These are phyloP conservation scores for Boletus reticulatus DNA, from an alignment of 768 basidiomycete species.

Conservation along the genomic window DNA sequence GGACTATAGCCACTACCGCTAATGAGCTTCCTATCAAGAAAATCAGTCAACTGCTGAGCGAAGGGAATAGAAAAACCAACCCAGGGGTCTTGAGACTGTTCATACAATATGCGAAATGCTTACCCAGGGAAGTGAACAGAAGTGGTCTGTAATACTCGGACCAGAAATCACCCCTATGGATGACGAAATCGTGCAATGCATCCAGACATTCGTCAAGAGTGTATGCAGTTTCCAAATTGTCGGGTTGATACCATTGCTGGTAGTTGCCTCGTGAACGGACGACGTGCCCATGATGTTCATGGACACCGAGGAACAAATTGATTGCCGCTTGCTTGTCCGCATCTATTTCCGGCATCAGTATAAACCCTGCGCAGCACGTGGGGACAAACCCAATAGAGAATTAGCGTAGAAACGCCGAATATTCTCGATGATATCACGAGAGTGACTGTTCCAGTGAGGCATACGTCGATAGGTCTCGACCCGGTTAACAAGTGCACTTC, in stretches of 20 bases:
- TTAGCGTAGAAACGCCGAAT: conserved; percentile 94
- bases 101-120: conserved; percentile 93
- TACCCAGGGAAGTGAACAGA: conserved; percentile 79
- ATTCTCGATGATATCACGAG: conserved; percentile 93
- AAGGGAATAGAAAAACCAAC: conserved; percentile 37
- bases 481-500: conserved; percentile 92
- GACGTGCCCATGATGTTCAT: conserved; percentile 51
- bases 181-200: conserved; percentile 60
- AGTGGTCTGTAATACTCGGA: conserved; percentile 85
- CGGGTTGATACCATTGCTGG: conserved; percentile 79
- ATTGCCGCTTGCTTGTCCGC: conserved; percentile 97
- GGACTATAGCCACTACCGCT: conserved; percentile 71
- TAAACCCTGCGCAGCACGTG: not conserved
- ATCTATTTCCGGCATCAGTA: conserved; percentile 45
- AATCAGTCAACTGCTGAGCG: not conserved
- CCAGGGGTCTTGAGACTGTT: conserved; percentile 83
- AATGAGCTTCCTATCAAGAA: conserved; percentile 56
- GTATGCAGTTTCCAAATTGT: conserved; percentile 68
- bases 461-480: conserved; percentile 95
- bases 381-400: conserved; percentile 68
- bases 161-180: conserved; percentile 73
- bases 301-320: conserved; percentile 91
- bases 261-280: conserved; percentile 66
- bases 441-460: conserved; percentile 97
- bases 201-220: conserved; percentile 60